Percentiles rank a stretch among this genome's conserved stretches.
Evolutionary conservation across 352 stramenopile genomes (phyloP).

Genomic region (Phytopythium chamaehyphon): DNA sequence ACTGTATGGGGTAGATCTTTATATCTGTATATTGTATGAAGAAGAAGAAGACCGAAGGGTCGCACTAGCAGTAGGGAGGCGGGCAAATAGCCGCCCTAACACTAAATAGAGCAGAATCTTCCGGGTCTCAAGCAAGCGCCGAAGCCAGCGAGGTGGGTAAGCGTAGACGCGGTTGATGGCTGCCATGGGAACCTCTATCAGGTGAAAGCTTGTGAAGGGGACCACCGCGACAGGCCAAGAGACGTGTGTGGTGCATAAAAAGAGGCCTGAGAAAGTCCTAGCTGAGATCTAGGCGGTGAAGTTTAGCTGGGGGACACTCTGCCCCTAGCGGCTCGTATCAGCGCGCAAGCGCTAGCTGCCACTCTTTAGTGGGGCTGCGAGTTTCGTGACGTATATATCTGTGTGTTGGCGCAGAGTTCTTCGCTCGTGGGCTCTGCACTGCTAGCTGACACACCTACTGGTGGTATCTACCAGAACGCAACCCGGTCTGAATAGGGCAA

Average conservation of each 20-base stretch:
- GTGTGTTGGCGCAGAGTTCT: background rate
- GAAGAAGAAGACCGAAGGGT: background rate
- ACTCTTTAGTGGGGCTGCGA: slow-evolving; percentile 2
- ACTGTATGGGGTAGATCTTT: background rate
- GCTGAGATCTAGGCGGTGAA: background rate
- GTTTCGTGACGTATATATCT: slow-evolving; percentile 3
- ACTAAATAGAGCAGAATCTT: slow-evolving; percentile 2
- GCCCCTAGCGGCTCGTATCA: background rate
- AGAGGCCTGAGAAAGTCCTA: background rate
- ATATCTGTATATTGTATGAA: background rate
- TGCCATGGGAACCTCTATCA: background rate
- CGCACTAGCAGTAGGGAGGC: background rate
- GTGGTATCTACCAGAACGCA: background rate
- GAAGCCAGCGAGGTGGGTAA: background rate
- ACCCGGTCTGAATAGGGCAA: slow-evolving; percentile 3
- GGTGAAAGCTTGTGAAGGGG: slow-evolving; percentile 1
- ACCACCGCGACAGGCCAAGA: slow-evolving; percentile 1
- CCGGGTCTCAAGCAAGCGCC: slow-evolving; percentile 1
- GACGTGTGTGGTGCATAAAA: background rate
- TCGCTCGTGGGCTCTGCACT: background rate
- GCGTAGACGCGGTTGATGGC: slow-evolving; percentile 1
- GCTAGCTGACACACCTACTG: background rate
- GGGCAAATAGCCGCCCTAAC: background rate
- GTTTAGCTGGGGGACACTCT: background rate
- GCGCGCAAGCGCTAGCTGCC: background rate